phyloP scores from a whole-genome alignment of 179 eudicot genomes.

The Patellifolia procumbens region DNA sequence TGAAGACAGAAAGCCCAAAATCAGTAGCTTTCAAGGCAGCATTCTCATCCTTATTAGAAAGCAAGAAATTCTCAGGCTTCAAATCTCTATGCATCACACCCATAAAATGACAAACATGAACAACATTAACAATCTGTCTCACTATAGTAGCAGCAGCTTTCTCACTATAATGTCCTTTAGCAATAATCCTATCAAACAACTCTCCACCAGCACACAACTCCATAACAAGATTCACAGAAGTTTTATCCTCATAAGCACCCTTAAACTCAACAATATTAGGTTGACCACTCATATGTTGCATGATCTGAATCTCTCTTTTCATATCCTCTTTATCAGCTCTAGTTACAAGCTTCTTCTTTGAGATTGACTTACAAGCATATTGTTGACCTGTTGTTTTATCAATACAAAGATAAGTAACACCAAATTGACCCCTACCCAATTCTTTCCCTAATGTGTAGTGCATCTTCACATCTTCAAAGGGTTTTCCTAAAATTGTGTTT shows the following conservation, averaged over 20 bases:
- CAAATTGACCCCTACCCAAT: slow-evolving; percentile 51
- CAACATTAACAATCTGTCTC: slow-evolving; percentile 55
- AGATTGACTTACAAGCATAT: slow-evolving; percentile 47
- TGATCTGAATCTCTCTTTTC: slow-evolving; percentile 51
- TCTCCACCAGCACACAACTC: slow-evolving; percentile 52
- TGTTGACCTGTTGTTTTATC: slow-evolving; percentile 38
- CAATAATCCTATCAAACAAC: slow-evolving; percentile 50
- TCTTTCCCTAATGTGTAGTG: slow-evolving; percentile 43
- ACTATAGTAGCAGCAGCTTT: slow-evolving; percentile 47
- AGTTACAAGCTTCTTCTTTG: slow-evolving; percentile 50
- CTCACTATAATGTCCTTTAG: slow-evolving; percentile 53
- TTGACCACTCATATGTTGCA: slow-evolving; percentile 55
- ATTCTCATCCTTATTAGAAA: slow-evolving; percentile 43
- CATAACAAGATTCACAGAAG: slow-evolving; percentile 44
- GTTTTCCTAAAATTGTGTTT: slow-evolving; percentile 42
- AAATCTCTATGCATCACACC: slow-evolving; percentile 55
- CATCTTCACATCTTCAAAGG: slow-evolving; percentile 43
- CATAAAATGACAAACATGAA: slow-evolving; percentile 56
- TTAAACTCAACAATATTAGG: slow-evolving; percentile 49
- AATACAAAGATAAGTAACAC: slow-evolving; percentile 47
- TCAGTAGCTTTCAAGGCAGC: slow-evolving; percentile 50
- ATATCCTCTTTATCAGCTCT: slow-evolving; percentile 50
- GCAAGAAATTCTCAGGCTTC: slow-evolving; percentile 59
- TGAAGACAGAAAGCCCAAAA: slow-evolving; percentile 49
- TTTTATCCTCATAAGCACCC: slow-evolving; percentile 49